Evolutionary conservation across 257 asterid species (phyloP).

Genomic region (Plantago elongata): DNA sequence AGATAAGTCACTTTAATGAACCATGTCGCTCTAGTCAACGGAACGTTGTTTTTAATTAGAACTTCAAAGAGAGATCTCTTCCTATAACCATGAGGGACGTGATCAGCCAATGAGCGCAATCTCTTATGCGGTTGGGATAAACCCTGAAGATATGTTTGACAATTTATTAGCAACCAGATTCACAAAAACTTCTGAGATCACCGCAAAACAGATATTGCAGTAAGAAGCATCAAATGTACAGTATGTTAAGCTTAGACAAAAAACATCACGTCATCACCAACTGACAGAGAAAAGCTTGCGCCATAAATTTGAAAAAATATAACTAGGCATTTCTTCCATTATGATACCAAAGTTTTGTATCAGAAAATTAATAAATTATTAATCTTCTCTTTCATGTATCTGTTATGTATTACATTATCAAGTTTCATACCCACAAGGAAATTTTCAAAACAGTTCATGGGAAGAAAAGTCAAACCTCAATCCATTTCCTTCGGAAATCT

Average conservation of each 20-base stretch:
- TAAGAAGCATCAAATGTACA: no score
- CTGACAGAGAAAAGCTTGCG: no score
- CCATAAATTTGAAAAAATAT: no score
- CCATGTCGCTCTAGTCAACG: constrained; percentile 94
- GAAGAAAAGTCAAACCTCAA: constrained; percentile 63
- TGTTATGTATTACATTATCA: background rate
- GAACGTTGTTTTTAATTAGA: constrained; percentile 81
- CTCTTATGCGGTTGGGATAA: constrained; percentile 89
- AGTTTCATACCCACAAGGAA: background rate
- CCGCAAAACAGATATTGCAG: background rate
- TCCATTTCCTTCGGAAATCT: constrained; percentile 93
- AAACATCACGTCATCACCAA: no score
- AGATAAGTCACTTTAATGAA: constrained; percentile 93
- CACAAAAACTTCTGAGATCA: background rate
- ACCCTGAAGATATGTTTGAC: constrained; percentile 49
- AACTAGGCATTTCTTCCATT: no score
- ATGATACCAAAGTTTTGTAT: no score
- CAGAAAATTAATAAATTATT: no score
- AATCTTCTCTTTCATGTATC: background rate
- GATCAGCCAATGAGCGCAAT: constrained; percentile 87
- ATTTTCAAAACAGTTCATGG: constrained; percentile 21
- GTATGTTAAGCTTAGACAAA: no score
- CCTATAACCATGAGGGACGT: constrained; percentile 92
- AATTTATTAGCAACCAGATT: constrained; percentile 10
- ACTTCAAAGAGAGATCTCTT: constrained; percentile 80